phyloP scores from a whole-genome alignment of 2,329 filamentous ascomycete species.

The Colletotrichum tamarilloi region DNA sequence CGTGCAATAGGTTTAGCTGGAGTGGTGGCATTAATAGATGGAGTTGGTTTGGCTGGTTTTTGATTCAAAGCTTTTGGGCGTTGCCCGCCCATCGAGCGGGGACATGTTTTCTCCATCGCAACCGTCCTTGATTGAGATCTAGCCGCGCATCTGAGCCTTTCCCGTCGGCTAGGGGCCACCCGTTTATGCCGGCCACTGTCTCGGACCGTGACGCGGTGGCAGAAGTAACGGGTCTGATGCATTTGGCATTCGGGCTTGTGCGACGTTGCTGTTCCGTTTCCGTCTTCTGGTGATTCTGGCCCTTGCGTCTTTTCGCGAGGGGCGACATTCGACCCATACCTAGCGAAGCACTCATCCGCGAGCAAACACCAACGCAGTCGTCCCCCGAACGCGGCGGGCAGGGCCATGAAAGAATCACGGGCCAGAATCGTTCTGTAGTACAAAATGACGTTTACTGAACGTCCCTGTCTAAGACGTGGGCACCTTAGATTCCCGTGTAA shows the following conservation, averaged over 20 bases:
- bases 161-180: not conserved
- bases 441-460: not conserved
- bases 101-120: not conserved
- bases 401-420: not conserved
- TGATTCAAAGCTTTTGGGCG: not conserved
- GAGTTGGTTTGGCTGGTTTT: constrained; percentile 20
- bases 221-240: constrained; percentile 16
- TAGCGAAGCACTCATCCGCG: constrained; percentile 8
- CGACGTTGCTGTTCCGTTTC: constrained; percentile 18
- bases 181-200: constrained; percentile 3
- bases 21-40: constrained; percentile 13
- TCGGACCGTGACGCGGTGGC: constrained; percentile 16
- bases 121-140: not conserved
- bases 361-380: constrained; percentile 1
- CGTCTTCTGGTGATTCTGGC: not conserved
- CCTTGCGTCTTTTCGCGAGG: not conserved
- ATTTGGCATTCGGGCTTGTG: constrained; percentile 6
- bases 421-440: not conserved
- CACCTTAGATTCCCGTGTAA: not conserved
- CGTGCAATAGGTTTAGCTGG: constrained; percentile 27
- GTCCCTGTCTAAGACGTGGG: not conserved
- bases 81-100: not conserved
- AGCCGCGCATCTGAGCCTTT: not conserved
- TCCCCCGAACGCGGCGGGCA: constrained; percentile 15
- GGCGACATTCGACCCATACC: not conserved